Conservation (phyloP, 805 yeast genomes). For the Cyberlindnera mycetangii region DNA sequence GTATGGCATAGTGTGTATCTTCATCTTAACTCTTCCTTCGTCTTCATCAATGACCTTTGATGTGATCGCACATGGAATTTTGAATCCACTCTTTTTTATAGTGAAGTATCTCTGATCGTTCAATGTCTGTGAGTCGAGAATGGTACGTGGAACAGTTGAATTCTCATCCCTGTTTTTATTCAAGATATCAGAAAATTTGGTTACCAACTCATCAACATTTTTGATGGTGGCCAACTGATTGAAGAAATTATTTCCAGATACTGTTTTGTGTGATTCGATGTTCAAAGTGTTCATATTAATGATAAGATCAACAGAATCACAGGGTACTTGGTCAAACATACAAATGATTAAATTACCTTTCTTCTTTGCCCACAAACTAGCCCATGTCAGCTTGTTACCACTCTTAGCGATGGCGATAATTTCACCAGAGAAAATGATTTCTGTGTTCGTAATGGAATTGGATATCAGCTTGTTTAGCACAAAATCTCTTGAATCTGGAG, state of each 20-base stretch:
- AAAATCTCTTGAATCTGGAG: conserved; percentile 70
- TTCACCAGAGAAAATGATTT: conserved; percentile 75
- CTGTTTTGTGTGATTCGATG: conserved; percentile 23
- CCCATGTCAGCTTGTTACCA: conserved; percentile 69
- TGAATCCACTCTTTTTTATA: conserved; percentile 40
- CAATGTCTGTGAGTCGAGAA: conserved; percentile 40
- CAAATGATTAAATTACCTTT: conserved; percentile 69
- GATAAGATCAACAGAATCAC: conserved; percentile 59
- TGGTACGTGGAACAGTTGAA: conserved; percentile 22
- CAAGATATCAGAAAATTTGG: conserved; percentile 23
- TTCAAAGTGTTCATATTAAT: conserved; percentile 29
- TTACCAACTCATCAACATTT: conserved; percentile 27
- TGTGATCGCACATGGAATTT: conserved; percentile 73
- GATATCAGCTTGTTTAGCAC: conserved; percentile 54
- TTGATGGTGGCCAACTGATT: conserved; percentile 11
- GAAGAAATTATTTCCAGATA: conserved; percentile 26
- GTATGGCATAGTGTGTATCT: conserved; percentile 76
- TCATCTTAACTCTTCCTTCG: conserved; percentile 47
- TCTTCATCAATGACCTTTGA: conserved; percentile 54
- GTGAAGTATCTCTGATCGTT: conserved; percentile 67
- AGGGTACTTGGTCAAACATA: conserved; percentile 83
- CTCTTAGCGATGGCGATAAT: conserved; percentile 75
- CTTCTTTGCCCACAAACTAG: conserved; percentile 87
- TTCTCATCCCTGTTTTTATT: conserved; percentile 14
- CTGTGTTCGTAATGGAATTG: conserved; percentile 30